These are phyloP conservation scores for Hydrangea macrophylla DNA, from an alignment of 148 eudicot genomes.

Conservation along the genomic window DNA sequence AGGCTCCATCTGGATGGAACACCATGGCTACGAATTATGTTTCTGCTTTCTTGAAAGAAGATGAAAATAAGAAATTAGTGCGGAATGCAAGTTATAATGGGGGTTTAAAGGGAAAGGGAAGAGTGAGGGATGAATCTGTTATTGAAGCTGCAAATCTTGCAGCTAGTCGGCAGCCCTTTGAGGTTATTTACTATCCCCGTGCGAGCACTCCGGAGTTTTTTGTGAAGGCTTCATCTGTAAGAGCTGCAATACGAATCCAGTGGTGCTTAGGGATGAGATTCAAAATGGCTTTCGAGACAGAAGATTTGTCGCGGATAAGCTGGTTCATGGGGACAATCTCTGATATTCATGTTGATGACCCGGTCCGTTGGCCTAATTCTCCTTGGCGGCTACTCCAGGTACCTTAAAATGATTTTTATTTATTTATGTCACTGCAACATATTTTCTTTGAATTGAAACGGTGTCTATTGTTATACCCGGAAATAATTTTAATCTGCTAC, in stretches of 20 bases:
- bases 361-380: conserved; percentile 81
- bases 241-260: conserved; percentile 64
- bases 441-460: too few relatives aligned
- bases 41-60: conserved; percentile 40
- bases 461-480: too few relatives aligned
- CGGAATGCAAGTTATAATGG: conserved; percentile 16
- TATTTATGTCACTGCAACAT: not conserved
- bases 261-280: conserved; percentile 96
- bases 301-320: conserved; percentile 94
- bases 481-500: too few relatives aligned
- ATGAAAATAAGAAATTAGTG: too few relatives aligned
- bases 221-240: conserved; percentile 66
- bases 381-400: conserved; percentile 98
- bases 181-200: conserved; percentile 89
- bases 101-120: conserved; percentile 20
- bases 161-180: conserved; percentile 67
- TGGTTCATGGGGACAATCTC: conserved; percentile 99
- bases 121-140: conserved; percentile 53
- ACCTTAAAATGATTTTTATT: not conserved
- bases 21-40: conserved; percentile 29
- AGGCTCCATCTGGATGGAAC: conserved; percentile 55
- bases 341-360: conserved; percentile 73
- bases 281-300: conserved; percentile 98
- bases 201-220: conserved; percentile 87
- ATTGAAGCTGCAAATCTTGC: conserved; percentile 61